These are phyloP conservation scores for Ricinus communis DNA, from an alignment of 345 rosid genomes.

Conservation along the genomic window DNA sequence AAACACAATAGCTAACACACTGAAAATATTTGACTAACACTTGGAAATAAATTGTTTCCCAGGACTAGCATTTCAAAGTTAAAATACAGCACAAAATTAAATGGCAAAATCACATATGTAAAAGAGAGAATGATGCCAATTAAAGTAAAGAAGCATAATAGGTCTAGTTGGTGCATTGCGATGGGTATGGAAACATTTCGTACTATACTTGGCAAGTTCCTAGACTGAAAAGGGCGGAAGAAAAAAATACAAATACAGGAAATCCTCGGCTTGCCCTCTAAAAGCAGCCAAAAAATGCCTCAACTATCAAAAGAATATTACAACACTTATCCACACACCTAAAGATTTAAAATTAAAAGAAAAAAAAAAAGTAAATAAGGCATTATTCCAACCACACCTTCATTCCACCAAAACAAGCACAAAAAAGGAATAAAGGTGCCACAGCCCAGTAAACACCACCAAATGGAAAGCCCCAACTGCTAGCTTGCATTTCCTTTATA, in stretches of 20 bases:
- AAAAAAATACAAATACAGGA: slow-evolving; percentile 36
- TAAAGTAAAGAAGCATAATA: neutral
- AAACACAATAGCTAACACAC: too few relatives aligned
- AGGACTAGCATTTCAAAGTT: too few relatives aligned
- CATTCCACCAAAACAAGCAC: slow-evolving; percentile 24
- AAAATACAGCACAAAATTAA: too few relatives aligned
- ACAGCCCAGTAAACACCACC: slow-evolving; percentile 23
- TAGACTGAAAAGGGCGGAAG: slow-evolving; percentile 14
- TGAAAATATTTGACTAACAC: too few relatives aligned
- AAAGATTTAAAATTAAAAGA: neutral
- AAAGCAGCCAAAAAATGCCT: slow-evolving; percentile 37
- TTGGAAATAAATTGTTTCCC: too few relatives aligned
- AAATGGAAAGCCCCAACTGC: slow-evolving; percentile 17
- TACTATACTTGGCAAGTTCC: slow-evolving; percentile 24
- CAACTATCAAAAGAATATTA: slow-evolving; percentile 37
- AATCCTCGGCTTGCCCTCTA: slow-evolving; percentile 35
- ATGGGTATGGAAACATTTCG: slow-evolving; percentile 11
- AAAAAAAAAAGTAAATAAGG: slow-evolving; percentile 8
- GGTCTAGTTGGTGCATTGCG: slow-evolving; percentile 10
- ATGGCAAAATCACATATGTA: too few relatives aligned
- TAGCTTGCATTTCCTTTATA: neutral
- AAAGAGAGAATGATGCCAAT: neutral
- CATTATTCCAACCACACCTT: slow-evolving; percentile 31
- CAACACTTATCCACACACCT: slow-evolving; percentile 43
- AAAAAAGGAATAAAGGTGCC: slow-evolving; percentile 17